Evolutionary conservation across 192 early-diverging fungal species (phyloP), one percentile per base, ranked within the genome.

Genomic region (Endogone sp.): DNA sequence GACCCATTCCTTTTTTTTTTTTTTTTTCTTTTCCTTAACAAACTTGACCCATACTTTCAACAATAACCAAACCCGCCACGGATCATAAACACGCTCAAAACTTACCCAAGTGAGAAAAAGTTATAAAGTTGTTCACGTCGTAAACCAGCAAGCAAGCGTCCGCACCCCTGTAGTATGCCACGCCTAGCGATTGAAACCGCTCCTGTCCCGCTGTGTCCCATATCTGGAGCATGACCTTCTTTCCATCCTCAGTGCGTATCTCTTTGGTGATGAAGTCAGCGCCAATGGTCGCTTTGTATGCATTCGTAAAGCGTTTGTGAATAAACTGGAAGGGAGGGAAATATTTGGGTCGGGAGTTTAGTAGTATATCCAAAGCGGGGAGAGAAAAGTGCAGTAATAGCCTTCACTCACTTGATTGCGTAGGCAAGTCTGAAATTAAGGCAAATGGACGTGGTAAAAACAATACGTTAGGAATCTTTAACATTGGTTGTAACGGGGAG

Each of bases 141-240:
- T 95, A 96, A 57, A 93, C 93, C 27, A 99, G 83, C 30, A 95
- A 89, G 73, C 97, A 99, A 75, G 95, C 96, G 85, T 99, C 97
- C 16, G 97, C 97, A 30, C 96, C 96, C 26, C 97, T 84, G 74
- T 99, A 99, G 76, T 96, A 99, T 10, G 95, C 95, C 25, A 99
- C 95, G 3, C 97, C 97, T 2, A 99, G 83, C 29, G 87, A 90
- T 77, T 96, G 95, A 78, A 99, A 99, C 62, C 95, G 86, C 78
- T 98, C 97, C 80, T 98, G 97, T 3, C 97, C 97, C 9, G 97
- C 97, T 16, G 95, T 96, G 72, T 97, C 95, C 96, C 95, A 96
- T 68, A 95, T 94, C 82, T 95, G 78, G 25, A 81, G 61, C 30
- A 73, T 79, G 0, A 94, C 93, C 29, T 90, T 78, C 60, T 87